Evolutionary conservation across 2,329 filamentous ascomycete genomes (phyloP), one percentile per base, ranked within the genome.

Genomic region (Bipolaris cookei): DNA sequence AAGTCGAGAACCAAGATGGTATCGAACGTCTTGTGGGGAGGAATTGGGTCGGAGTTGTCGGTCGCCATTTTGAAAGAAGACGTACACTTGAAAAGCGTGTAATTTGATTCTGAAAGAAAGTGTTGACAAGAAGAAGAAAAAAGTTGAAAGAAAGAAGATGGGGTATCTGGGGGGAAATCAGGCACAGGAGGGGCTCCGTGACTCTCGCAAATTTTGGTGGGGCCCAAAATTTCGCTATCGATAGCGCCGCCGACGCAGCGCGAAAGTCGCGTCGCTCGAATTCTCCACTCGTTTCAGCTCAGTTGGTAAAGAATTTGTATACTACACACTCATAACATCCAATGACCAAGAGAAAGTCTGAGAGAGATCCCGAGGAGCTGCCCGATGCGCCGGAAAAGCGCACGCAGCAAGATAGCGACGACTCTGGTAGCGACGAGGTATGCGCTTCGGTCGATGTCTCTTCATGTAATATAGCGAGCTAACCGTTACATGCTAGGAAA

Each of bases 1-100:
- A 90, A 91, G 76, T 91, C 88, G 67, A 91, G 80, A 63, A 88
- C 86, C 63, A 91, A 80, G 67, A 91, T 88, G 63, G 89, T 91
- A 81, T 89, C 82, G 75, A 84, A 84, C 64, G 79, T 76, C 65
- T 80, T 77, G 73, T 82, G 79, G 16, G 81, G 81, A 45, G 76
- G 76, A 35, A 79, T 75, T 21, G 80, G 77, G 62, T 79, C 70
- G 32, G 70, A 74, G 66, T 64, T 68, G 70, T 77, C 76, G 69
- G 73, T 71, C 57, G 74, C 67, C 75, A 77, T 78, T 46, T 49
- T 74, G 72, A 54, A 51, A 30, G 23, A 49, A 21, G 18, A 51
- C 20, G 10, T 52, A 32, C 32, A 48, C 32, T 16, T 38, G 32
- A 35, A 52, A 52, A 38, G 11, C 4, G 51, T 51, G 38, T 34